Percentiles rank a stretch among this genome's conserved stretches.
These are phyloP conservation scores for Apiotrichum sp. DNA, from an alignment of 1,284 basidiomycete species.

Conservation along the genomic window DNA sequence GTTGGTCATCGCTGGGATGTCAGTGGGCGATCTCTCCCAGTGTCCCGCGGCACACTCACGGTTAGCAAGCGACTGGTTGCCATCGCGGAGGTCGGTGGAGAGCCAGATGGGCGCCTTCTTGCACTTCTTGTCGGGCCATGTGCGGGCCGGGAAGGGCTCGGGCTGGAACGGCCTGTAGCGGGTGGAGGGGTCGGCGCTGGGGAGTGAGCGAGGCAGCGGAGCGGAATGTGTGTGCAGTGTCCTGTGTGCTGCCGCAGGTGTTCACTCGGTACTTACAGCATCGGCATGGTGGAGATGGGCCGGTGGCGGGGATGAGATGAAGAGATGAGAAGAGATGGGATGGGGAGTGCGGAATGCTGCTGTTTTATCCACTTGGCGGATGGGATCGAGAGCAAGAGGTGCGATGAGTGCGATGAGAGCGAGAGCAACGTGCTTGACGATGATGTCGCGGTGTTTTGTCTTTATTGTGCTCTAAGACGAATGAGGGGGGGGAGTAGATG, in stretches of 20 bases:
- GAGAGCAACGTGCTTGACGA: too few relatives aligned
- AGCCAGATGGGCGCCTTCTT: constrained; percentile 87
- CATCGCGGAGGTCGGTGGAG: constrained; percentile 94
- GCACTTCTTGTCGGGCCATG: constrained; percentile 87
- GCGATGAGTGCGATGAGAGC: too few relatives aligned
- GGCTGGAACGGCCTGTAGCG: constrained; percentile 85
- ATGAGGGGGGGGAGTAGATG: too few relatives aligned
- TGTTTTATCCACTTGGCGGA: too few relatives aligned
- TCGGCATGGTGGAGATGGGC: constrained; percentile 12
- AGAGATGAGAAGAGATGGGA: background rate
- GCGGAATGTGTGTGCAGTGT: background rate
- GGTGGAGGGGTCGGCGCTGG: constrained; percentile 70
- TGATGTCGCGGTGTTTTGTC: too few relatives aligned
- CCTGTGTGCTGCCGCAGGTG: too few relatives aligned
- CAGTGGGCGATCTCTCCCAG: background rate
- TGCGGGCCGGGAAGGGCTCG: constrained; percentile 69
- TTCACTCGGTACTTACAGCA: constrained; percentile 14
- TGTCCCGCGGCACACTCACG: constrained; percentile 43
- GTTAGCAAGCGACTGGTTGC: constrained; percentile 91
- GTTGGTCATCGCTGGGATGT: constrained; percentile 70
- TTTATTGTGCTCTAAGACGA: too few relatives aligned
- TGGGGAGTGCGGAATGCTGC: too few relatives aligned
- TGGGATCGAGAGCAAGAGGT: too few relatives aligned
- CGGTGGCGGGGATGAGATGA: background rate
- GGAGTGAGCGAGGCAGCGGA: background rate